Percentiles rank a stretch among this genome's conserved stretches.
Evolutionary conservation across 768 basidiomycete species (phyloP).

Genomic region (Dioszegia aurantiaca): DNA sequence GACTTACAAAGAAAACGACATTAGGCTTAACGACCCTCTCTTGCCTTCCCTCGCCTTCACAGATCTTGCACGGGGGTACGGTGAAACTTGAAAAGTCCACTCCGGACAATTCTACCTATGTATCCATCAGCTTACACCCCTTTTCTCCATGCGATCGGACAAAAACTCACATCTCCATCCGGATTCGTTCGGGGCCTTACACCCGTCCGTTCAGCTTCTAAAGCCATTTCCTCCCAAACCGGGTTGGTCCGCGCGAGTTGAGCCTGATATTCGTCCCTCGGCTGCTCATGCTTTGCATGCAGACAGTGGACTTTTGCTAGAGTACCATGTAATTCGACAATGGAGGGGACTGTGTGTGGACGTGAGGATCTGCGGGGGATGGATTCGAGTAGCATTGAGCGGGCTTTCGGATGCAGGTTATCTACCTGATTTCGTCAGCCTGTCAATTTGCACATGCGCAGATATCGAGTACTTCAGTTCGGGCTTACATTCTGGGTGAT

Average conservation of each 20-base stretch:
- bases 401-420: conserved; percentile 81
- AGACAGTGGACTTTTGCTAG: conserved; percentile 79
- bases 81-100: conserved; percentile 72
- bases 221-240: conserved; percentile 63
- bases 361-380: conserved; percentile 52
- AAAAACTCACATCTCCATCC: conserved; percentile 10
- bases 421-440: conserved; percentile 62
- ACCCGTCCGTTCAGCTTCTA: conserved; percentile 58
- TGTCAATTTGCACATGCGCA: too few relatives aligned
- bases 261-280: conserved; percentile 69
- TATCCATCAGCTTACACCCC: neutral
- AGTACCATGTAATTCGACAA: conserved; percentile 85
- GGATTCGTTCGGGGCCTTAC: conserved; percentile 19
- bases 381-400: conserved; percentile 20
- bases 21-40: conserved; percentile 71
- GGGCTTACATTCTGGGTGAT: conserved; percentile 61
- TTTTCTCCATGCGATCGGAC: neutral
- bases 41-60: conserved; percentile 62
- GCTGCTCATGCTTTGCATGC: conserved; percentile 64
- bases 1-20: conserved; percentile 67
- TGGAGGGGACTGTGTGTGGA: conserved; percentile 55
- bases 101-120: conserved; percentile 74
- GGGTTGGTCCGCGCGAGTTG: conserved; percentile 72
- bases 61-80: conserved; percentile 73
- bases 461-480: too few relatives aligned